Evolutionary conservation across 352 stramenopile species (phyloP).

Genomic region (Globisporangium paroecandrum): DNA sequence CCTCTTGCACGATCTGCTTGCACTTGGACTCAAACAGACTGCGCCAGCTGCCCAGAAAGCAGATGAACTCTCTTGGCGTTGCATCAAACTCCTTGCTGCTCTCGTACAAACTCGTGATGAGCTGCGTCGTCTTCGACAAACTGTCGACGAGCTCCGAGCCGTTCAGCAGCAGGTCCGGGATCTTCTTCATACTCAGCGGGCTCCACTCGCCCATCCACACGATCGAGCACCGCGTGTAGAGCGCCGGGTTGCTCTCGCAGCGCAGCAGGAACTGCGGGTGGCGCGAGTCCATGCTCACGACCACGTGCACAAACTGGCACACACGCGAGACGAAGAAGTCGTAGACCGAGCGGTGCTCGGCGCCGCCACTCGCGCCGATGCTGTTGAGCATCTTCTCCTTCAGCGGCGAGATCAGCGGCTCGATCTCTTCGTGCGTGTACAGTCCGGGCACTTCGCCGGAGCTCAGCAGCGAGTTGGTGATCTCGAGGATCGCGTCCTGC

Average conservation of each 20-base stretch:
- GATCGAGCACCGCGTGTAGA: conserved; percentile 91
- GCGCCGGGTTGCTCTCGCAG: conserved; percentile 91
- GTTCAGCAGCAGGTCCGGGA: conserved; percentile 71
- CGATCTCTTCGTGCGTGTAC: conserved; percentile 93
- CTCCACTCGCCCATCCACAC: conserved; percentile 94
- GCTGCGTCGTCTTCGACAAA: conserved; percentile 45
- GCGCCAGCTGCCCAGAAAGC: conserved; percentile 82
- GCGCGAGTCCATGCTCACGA: conserved; percentile 67
- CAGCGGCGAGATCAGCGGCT: conserved; percentile 85
- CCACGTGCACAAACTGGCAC: conserved; percentile 87
- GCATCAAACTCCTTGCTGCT: conserved; percentile 67
- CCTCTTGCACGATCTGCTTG: conserved; percentile 83
- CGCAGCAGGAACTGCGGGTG: conserved; percentile 78
- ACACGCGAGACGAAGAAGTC: conserved; percentile 93
- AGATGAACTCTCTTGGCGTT: conserved; percentile 83
- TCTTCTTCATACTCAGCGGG: conserved; percentile 53
- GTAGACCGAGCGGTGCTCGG: conserved; percentile 82
- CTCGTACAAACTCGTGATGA: conserved; percentile 61
- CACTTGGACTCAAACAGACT: conserved; percentile 72
- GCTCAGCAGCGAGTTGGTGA: conserved; percentile 90
- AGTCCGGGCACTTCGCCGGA: conserved; percentile 91
- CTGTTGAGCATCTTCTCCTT: conserved; percentile 89
- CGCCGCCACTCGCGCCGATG: conserved; percentile 39
- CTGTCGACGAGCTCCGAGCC: conserved; percentile 60
- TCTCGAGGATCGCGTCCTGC: conserved; percentile 88